Percentiles rank a stretch among this genome's conserved stretches.
Evolutionary conservation across 176 grass and related monocot species (phyloP).

Genomic region (Hyparrhenia diplandra): DNA sequence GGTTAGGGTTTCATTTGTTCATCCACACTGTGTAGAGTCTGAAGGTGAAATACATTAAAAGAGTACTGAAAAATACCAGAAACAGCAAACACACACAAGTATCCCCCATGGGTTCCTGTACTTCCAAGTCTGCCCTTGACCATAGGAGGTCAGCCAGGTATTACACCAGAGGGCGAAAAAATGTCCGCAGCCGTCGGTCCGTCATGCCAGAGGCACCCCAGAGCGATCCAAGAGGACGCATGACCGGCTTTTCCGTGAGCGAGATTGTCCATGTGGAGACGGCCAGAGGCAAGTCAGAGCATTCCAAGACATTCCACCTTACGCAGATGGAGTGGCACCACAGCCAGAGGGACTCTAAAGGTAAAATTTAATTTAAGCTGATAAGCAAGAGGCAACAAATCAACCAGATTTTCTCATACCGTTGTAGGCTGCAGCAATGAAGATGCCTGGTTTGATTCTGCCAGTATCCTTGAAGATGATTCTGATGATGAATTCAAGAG

Average conservation of each 20-base stretch:
- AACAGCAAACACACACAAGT: too few species aligned
- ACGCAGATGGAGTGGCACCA: conserved; percentile 90
- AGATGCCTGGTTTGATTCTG: conserved; percentile 96
- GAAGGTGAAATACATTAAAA: neutral
- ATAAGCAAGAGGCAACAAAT: neutral
- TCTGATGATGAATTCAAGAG: conserved; percentile 90
- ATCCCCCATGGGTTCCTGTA: conserved; percentile 52
- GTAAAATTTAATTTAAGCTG: conserved; percentile 34
- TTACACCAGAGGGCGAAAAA: conserved; percentile 37
- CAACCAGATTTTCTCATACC: conserved; percentile 1
- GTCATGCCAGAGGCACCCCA: conserved; percentile 45
- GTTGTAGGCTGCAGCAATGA: conserved; percentile 72
- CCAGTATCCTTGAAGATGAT: conserved; percentile 84
- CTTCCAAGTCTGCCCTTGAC: conserved; percentile 43
- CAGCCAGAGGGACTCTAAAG: conserved; percentile 59
- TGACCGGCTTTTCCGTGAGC: conserved; percentile 62
- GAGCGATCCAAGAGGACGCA: conserved; percentile 28
- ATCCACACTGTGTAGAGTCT: neutral
- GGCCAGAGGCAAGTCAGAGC: conserved; percentile 45
- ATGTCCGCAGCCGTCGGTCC: neutral
- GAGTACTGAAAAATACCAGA: too few species aligned
- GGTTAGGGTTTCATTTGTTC: conserved; percentile 11
- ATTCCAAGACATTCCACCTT: conserved; percentile 67
- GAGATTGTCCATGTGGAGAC: conserved; percentile 73
- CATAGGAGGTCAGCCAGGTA: conserved; percentile 31